Base-by-base conservation (phyloP, 2,329 filamentous ascomycete genomes). In the Alternaria rosae region DNA sequence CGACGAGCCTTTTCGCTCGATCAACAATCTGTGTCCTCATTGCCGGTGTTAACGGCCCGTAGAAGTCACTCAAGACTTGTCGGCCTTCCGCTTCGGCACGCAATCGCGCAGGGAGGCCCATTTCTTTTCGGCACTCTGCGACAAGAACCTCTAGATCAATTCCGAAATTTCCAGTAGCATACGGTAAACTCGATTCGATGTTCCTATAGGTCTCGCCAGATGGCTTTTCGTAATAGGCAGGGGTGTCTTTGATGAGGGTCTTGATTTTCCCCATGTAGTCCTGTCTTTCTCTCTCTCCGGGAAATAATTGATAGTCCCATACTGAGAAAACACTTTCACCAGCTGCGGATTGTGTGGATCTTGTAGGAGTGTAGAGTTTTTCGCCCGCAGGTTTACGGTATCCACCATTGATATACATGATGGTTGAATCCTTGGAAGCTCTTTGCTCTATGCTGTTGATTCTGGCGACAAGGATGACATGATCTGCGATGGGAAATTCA, bases 401-500 rank as follows among this genome's bases (percentile, higher is more conserved):
- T 4, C 54, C 54, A 26, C 76, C 73, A 21, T 76, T 59, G 15
- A 75, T 66, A 52, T 78, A 78, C 5, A 70, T 45, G 2, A 78
- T 61, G 5, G 71, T 68, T 17, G 63, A 52, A 5, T 48, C 45
- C 3, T 55, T 48, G 4, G 28, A 23, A 13, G 17, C 21, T 20
- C 26, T 65, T 2, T 43, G 26, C 8, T 64, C 57, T 23, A 75
- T 38, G 9, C 45, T 59, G 8, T 62, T 59, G 17, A 85, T 78
- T 50, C 78, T 74, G n/a, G 82, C 84, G 54, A 85, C 77, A 1
- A 82, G 75, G 21, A 86, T 78, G 30, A 82, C 71, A 65, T 85
- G 84, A 64, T 86, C 84, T 4, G 76, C 81, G 38, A 85, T 77
- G 10, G 70, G 58, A 5, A 84, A 62, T 32, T 81, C 76, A 7